Percentiles rank a stretch among this genome's conserved stretches.
These are phyloP conservation scores for Cupressus sempervirens DNA, from an alignment of 75 land plant genomes.

Conservation along the genomic window DNA sequence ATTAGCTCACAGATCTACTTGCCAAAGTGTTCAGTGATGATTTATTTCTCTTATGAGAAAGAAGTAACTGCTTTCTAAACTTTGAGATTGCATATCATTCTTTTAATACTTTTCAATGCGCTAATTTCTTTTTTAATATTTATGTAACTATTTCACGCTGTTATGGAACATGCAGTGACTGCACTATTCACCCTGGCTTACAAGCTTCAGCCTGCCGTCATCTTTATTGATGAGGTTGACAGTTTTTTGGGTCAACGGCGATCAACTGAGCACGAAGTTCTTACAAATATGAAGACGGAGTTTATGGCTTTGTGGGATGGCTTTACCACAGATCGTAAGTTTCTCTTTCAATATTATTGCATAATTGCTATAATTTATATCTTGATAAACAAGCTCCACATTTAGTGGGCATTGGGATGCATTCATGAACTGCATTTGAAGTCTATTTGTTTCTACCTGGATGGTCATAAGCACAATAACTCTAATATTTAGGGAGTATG, in stretches of 20 bases:
- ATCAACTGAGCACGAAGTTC: conserved; percentile 45
- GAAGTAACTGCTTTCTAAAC: neutral
- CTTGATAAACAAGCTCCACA: neutral
- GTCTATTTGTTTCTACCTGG: neutral
- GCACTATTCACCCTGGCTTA: conserved; percentile 50
- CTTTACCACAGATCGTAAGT: conserved; percentile 58
- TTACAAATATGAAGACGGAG: conserved; percentile 62
- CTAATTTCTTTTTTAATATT: neutral
- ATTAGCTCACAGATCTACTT: neutral
- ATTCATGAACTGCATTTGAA: neutral
- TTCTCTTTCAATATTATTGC: neutral
- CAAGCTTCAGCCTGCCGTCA: conserved; percentile 54
- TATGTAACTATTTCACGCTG: neutral
- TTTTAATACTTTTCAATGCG: neutral
- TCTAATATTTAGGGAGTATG: neutral
- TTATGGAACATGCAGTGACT: conserved; percentile 27
- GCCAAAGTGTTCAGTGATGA: neutral
- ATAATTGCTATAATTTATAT: conserved; percentile 1
- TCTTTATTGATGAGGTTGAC: conserved; percentile 56
- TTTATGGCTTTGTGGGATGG: conserved; percentile 67
- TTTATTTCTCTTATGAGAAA: neutral
- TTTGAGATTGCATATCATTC: neutral
- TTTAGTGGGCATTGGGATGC: neutral
- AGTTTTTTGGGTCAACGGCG: conserved; percentile 57
- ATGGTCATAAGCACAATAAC: neutral